phyloP scores from a whole-genome alignment of 2,329 filamentous ascomycete species.

The Neonectria hederae region DNA sequence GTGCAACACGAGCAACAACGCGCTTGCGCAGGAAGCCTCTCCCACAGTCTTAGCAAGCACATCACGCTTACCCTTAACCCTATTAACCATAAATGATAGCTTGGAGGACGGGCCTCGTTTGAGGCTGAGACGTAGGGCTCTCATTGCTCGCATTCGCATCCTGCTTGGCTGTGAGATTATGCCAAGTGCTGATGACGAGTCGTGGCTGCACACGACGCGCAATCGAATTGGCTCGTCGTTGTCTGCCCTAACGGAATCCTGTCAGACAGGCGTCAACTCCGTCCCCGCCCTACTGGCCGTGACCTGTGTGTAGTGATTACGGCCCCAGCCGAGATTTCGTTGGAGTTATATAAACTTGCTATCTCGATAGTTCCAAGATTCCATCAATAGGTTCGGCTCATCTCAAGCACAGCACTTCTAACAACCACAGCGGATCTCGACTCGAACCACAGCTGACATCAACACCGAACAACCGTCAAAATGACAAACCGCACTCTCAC shows the following conservation, averaged over 20 bases:
- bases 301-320: background rate
- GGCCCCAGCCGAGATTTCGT: background rate
- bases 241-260: background rate
- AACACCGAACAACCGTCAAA: background rate
- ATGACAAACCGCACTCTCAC: constrained; percentile 29
- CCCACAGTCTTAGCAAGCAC: background rate
- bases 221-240: constrained; percentile 4
- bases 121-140: background rate
- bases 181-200: constrained; percentile 9
- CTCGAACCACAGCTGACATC: background rate
- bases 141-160: background rate
- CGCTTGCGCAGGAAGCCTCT: background rate
- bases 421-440: background rate
- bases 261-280: background rate
- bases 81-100: background rate
- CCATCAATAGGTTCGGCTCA: background rate
- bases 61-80: constrained; percentile 2
- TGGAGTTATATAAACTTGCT: background rate
- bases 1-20: too few relatives aligned
- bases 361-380: background rate
- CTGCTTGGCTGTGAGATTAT: background rate
- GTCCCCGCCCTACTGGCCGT: background rate
- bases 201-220: constrained; percentile 7
- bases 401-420: background rate
- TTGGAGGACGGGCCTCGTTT: background rate